Evolutionary conservation across 768 basidiomycete species (phyloP), one percentile per base, ranked within the genome.

Genomic region (Suillus hirtellus): DNA sequence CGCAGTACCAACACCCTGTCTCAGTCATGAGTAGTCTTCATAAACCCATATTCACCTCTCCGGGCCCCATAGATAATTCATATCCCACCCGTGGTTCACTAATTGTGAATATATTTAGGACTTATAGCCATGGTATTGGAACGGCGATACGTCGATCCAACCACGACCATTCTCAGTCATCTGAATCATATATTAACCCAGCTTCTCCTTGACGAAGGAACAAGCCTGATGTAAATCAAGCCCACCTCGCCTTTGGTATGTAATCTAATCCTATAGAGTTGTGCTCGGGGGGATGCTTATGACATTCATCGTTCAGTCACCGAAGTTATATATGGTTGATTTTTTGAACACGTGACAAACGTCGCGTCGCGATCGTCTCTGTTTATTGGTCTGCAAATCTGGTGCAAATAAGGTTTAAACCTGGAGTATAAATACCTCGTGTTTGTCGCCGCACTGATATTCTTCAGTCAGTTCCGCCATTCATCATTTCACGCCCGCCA

Each of bases 1-100:
- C 65, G 65, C 68, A 71, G 59, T 59, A 63, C 63, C 38, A 62
- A 67, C 47, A 66, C 65, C 60, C 66, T 68, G 38, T 58, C 70
- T 21, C 69, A 61, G 54, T 55, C 40, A 60, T 43, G 15, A 37
- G 31, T 43, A 53, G 10, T 59, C 56, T 37, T 40, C 31, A 12
- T 54, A 61, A 63, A 49, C 14, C 15, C 59, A 69, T 68, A 62
- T 65, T 59, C 64, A 35, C 54, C 15, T n/a, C 21, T 55, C 14
- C 8, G 8, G 11, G 2, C 15, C 14, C 21, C 37, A 24, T 24
- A 40, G 37, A 17, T 56, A 40, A 27, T 17, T 56, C 19, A 40
- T 35, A 1, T 37, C 47, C 15, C 24, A 17, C 43, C 38, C 42
- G 49, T 38, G 37, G 50, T 65, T 54, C 62, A 62, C 54, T 62